These are phyloP conservation scores for Pueraria montana DNA, from an alignment of 306 rosid species.

Conservation along the genomic window DNA sequence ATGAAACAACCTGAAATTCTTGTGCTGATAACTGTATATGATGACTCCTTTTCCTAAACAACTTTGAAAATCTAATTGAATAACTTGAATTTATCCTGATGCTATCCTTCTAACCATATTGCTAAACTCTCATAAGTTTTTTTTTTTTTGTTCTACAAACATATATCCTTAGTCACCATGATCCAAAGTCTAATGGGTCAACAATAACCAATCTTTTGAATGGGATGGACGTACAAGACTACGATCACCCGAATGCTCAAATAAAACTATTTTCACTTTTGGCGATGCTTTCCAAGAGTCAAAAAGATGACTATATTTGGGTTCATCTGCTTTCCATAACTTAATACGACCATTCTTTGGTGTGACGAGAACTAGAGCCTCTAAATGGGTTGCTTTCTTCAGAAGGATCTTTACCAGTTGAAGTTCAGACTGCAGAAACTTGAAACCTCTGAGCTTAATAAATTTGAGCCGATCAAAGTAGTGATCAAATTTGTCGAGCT, in stretches of 20 bases:
- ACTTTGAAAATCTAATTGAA: background rate
- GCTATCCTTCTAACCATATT: background rate
- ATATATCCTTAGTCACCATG: background rate
- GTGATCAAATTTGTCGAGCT: background rate
- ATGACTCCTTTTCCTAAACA: background rate
- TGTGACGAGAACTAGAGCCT: slow-evolving; percentile 37
- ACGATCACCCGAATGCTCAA: background rate
- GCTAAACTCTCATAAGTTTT: background rate
- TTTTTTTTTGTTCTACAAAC: background rate
- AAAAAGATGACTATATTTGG: background rate
- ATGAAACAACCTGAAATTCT: background rate
- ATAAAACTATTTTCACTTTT: background rate
- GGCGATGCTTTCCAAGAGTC: slow-evolving; percentile 40
- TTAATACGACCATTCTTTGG: slow-evolving; percentile 12
- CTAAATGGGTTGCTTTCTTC: slow-evolving; percentile 38
- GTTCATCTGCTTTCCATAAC: background rate
- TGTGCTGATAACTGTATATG: background rate
- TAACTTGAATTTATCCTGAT: background rate
- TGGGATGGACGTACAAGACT: slow-evolving; percentile 3
- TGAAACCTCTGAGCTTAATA: slow-evolving; percentile 53
- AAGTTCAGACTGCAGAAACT: slow-evolving; percentile 38
- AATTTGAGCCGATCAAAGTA: slow-evolving; percentile 26
- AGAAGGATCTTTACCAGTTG: slow-evolving; percentile 43
- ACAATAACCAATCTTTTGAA: slow-evolving; percentile 7
- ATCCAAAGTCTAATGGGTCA: background rate